phyloP scores from a whole-genome alignment of 306 rosid genomes.

The Biancaea sappan region DNA sequence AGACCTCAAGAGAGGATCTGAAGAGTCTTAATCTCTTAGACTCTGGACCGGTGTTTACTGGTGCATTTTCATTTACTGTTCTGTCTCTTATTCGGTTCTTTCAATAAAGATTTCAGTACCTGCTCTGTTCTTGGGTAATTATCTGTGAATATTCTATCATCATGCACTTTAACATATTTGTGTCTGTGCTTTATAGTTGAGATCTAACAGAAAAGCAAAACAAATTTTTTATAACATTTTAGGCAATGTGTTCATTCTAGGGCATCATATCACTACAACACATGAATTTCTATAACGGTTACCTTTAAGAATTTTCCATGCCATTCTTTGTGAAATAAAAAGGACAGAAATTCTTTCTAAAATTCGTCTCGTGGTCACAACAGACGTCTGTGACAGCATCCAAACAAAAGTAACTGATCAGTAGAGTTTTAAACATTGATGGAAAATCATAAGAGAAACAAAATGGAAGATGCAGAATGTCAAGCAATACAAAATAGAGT shows the following conservation, averaged over 20 bases:
- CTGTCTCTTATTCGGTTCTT: too few species aligned
- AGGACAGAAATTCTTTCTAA: constrained; percentile 73
- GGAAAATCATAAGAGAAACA: neutral
- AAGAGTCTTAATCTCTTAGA: too few species aligned
- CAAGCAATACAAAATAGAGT: neutral
- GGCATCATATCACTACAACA: neutral
- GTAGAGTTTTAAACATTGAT: constrained; percentile 20
- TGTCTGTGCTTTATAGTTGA: neutral
- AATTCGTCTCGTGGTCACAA: constrained; percentile 75
- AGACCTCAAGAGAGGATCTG: too few species aligned
- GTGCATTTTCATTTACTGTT: too few species aligned
- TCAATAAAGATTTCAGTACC: too few species aligned
- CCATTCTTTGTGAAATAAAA: constrained; percentile 65
- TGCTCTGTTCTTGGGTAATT: too few species aligned
- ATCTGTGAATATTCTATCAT: too few species aligned
- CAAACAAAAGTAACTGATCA: constrained; percentile 19
- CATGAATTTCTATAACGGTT: neutral
- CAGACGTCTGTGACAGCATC: constrained; percentile 57
- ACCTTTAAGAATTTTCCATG: constrained; percentile 96
- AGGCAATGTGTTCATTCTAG: neutral
- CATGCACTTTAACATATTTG: too few species aligned
- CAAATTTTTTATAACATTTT: too few species aligned
- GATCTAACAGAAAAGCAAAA: neutral
- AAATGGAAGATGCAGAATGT: constrained; percentile 4
- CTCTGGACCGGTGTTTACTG: too few species aligned